Conservation (phyloP, 2,329 filamentous ascomycete genomes). For the Fusarium liriodendri region DNA sequence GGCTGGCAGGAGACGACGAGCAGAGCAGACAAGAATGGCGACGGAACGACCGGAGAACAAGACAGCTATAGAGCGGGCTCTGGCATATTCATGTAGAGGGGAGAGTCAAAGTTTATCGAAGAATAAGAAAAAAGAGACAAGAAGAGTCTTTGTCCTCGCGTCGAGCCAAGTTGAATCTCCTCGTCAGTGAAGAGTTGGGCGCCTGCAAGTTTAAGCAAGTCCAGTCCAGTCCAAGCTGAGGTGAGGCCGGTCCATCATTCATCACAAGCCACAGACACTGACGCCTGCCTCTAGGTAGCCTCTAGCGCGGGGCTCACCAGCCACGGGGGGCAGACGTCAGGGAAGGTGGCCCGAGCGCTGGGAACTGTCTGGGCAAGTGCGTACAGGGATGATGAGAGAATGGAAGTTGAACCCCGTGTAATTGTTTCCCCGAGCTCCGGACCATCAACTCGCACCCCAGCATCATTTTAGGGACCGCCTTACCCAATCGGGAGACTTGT, state of each 20-base stretch:
- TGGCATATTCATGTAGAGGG: slow-evolving; percentile 25
- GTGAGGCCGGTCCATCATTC: slow-evolving; percentile 30
- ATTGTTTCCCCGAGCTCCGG: slow-evolving; percentile 34
- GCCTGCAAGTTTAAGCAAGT: neutral
- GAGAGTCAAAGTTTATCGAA: neutral
- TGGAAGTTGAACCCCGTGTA: slow-evolving; percentile 1
- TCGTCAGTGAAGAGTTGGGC: slow-evolving; percentile 2
- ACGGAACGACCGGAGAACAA: slow-evolving; percentile 12
- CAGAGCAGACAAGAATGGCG: slow-evolving; percentile 23
- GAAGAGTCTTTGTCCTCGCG: neutral
- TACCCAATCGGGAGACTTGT: slow-evolving; percentile 11
- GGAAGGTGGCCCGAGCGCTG: slow-evolving; percentile 34
- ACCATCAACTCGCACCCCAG: neutral
- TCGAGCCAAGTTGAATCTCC: neutral
- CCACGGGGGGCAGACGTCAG: slow-evolving; percentile 36
- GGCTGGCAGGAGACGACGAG: slow-evolving; percentile 20
- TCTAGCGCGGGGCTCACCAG: slow-evolving; percentile 30
- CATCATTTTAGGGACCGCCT: slow-evolving; percentile 7
- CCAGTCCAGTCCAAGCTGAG: slow-evolving; percentile 2
- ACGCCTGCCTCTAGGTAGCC: neutral
- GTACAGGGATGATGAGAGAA: neutral
- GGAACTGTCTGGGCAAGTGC: neutral
- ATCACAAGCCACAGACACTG: slow-evolving; percentile 26
- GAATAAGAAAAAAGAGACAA: neutral
- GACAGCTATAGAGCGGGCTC: slow-evolving; percentile 28